Base-by-base conservation (phyloP, 1,284 basidiomycete genomes). In the Amylostereum areolatum region DNA sequence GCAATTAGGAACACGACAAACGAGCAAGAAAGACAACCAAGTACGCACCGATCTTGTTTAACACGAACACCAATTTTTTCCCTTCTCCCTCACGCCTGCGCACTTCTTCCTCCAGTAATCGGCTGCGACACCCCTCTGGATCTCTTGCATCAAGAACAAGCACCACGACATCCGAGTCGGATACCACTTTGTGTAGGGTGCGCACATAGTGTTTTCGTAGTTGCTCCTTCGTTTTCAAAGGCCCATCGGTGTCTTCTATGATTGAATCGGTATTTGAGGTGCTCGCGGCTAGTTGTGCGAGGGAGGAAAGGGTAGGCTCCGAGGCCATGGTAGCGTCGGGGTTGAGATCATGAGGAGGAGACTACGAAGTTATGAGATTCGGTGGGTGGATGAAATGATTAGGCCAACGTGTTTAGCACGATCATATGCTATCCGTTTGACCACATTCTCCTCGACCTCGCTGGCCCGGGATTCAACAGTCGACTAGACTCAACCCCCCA, bases 81-180 rank as follows among this genome's bases (percentile, higher is more conserved):
- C 92, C 89, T 56, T 95, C 86, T 33, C 74, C 74, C 61, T 93
- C 92, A 34, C 90, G 74, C 58, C 89, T 75, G 46, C 89, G 73
- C 1, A 96, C 90, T 66, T 96, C 92, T 59, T 95, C 89, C 65
- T 97, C 93, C 3, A 97, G 90, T 43, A 93, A 75, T 47, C 84
- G 72, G 67, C 89, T 92, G 53, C 92, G 70, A 44, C 90, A 94
- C 0, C 93, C 93, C 55, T 95, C 86, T 2, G 92, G 94, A 70
- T 97, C 94, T 43, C 94, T 74, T 1, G 93, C 93, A 66, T 97
- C 94, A 5, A 97, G 73, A 0, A 93, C 89, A 35, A 89, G 74
- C 30, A 98, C 80, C 47, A 99, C 72, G 30, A 99, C 91, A 65
- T 99, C 96, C 52, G 88, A 86, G 58, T 94, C 80, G 57, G 97